phyloP scores from a whole-genome alignment of 805 yeast genomes.

The Diddensiella transvaalensis region DNA sequence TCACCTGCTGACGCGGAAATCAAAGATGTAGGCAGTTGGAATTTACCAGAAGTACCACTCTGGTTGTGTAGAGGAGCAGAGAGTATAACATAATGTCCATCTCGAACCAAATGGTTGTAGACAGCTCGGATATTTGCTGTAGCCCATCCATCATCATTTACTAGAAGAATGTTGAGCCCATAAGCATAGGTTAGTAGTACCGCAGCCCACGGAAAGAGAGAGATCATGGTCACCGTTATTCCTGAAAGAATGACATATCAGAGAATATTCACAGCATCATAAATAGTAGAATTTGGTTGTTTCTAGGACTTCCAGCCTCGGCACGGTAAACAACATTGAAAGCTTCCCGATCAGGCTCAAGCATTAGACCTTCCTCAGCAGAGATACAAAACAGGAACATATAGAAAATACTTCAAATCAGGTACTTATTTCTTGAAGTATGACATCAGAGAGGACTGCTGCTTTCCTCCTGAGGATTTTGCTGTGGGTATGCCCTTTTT shows the following conservation, averaged over 20 bases:
- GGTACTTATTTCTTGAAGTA: slow-evolving; percentile 17
- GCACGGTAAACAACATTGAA: no score
- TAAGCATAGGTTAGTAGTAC: not conserved
- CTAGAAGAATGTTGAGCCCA: slow-evolving; percentile 40
- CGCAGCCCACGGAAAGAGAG: no score
- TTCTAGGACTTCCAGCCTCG: no score
- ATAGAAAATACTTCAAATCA: no score
- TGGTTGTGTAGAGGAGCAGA: slow-evolving; percentile 52
- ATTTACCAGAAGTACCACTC: slow-evolving; percentile 56
- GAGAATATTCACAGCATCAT: no score
- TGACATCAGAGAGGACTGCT: slow-evolving; percentile 18
- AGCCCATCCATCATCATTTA: slow-evolving; percentile 59
- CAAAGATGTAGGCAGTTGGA: slow-evolving; percentile 37
- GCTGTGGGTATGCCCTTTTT: slow-evolving; percentile 7
- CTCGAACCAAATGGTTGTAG: slow-evolving; percentile 44
- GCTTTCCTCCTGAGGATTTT: slow-evolving; percentile 10
- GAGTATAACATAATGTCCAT: slow-evolving; percentile 48
- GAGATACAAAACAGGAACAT: no score
- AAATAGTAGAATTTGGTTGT: no score
- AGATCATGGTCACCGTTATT: no score
- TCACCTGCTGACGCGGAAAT: slow-evolving; percentile 42
- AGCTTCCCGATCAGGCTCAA: no score
- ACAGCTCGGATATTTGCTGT: slow-evolving; percentile 55
- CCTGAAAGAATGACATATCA: no score
- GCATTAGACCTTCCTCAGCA: no score